Evolutionary conservation across 768 basidiomycete genomes (phyloP).

Genomic region (Mrakia hoshinonis): DNA sequence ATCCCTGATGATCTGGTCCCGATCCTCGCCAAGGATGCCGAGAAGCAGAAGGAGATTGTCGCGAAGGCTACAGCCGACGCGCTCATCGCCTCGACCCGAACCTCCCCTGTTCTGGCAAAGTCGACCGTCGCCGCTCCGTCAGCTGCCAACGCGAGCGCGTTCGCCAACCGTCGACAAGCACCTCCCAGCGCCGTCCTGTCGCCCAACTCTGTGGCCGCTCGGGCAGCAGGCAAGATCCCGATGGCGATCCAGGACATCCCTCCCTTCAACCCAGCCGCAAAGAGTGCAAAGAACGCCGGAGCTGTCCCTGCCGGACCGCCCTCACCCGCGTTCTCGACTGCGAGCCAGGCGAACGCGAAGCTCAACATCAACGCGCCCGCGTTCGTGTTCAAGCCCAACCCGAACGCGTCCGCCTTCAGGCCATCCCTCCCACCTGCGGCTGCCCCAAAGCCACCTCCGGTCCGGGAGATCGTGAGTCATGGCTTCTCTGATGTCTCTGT

Average conservation of each 20-base stretch:
- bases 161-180: constrained; percentile 18
- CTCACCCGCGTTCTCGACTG: constrained; percentile 46
- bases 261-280: constrained; percentile 60
- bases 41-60: constrained; percentile 68
- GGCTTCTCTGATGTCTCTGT: not conserved
- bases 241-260: constrained; percentile 89
- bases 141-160: not conserved
- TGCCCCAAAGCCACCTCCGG: constrained; percentile 4
- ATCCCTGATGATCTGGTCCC: constrained; percentile 90
- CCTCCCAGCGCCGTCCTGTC: constrained; percentile 7
- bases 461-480: constrained; percentile 27
- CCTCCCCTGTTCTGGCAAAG: constrained; percentile 20
- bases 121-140: constrained; percentile 21
- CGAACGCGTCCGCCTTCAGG: constrained; percentile 66
- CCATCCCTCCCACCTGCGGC: constrained; percentile 39
- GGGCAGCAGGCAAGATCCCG: constrained; percentile 38
- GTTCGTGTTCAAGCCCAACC: constrained; percentile 76
- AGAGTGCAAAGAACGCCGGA: not conserved
- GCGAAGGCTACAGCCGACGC: constrained; percentile 42
- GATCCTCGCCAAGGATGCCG: constrained; percentile 87
- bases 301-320: constrained; percentile 42
- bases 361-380: constrained; percentile 79
- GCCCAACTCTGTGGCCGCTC: constrained; percentile 24
- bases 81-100: constrained; percentile 16
- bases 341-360: constrained; percentile 39